Evolutionary conservation across 2,329 filamentous ascomycete species (phyloP), one percentile per base, ranked within the genome.

Genomic region (Diaporthe nobilis): DNA sequence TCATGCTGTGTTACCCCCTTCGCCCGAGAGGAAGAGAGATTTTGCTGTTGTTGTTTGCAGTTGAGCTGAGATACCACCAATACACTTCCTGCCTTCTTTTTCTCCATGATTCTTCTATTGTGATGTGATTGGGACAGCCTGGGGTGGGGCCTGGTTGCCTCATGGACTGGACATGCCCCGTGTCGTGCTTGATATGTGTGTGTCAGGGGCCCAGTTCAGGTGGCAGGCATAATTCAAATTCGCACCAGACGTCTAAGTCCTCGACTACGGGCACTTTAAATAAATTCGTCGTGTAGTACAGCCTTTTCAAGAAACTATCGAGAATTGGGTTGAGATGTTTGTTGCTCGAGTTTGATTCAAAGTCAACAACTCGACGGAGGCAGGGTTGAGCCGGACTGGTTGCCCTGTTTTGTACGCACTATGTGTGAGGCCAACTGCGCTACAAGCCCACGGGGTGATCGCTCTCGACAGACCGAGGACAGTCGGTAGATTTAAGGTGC

Each of bases 51-150:
- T 76, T 77, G 58, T 58, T 77, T 61, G 53, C 57, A 61, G 74
- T 73, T 68, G 71, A 73, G 74, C 61, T 70, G 74, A 74, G 74
- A 76, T 76, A 76, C 74, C 74, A 76, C 74, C 74, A 76, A 76
- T 73, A 73, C 60, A 68, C 58, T 58, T 72, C 71, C 51, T 75
- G 51, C 51, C 39, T 79, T 73, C 73, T 75, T 78, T 77, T 73
- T 57, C 63, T 72, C 39, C 12, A 39, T 55, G n/a, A 25, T 34
- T 34, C 15, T 20, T 17, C 3, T 57, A 4, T 37, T 47, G 44
- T 70, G 60, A 71, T 51, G 37, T 39, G 37, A 13, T 13, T 39
- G 37, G 10, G 12, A 12, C 37, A 39, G 37, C 37, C 37, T 13
- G 53, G 42, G 39, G 13, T 22, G 67, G 53, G 28, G 53, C 10